Conservation (phyloP, 164 flowering plant species). For the Vitis riparia region DNA sequence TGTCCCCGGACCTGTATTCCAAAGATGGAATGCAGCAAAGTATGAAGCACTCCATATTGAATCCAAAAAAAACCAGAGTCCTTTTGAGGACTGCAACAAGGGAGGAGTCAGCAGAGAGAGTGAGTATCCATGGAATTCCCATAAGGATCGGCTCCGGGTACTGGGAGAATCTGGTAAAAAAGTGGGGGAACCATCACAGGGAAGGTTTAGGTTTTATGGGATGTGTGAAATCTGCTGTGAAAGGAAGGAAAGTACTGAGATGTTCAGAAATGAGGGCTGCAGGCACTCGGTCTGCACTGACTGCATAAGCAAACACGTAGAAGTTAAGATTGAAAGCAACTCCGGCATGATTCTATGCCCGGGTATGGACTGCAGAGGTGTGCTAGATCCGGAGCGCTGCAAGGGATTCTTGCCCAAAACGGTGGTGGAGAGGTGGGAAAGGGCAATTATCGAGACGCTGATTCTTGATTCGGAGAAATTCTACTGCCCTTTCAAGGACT, state of each 20-base stretch:
- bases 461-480: constrained; percentile 19
- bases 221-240: constrained; percentile 17
- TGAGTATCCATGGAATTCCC: no score
- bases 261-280: constrained; percentile 26
- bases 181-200: no score
- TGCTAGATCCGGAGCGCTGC: constrained; percentile 19
- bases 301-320: constrained; percentile 37
- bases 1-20: no score
- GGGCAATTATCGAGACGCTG: constrained; percentile 17
- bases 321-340: constrained; percentile 25
- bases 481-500: constrained; percentile 40
- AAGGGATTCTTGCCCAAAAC: constrained; percentile 16
- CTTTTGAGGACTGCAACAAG: no score
- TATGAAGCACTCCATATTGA: no score
- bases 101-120: no score
- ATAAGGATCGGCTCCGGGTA: no score
- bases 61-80: no score
- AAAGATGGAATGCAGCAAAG: no score
- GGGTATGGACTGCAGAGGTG: constrained; percentile 13
- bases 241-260: constrained; percentile 6
- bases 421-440: constrained; percentile 29
- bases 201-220: no score
- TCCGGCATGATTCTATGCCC: constrained; percentile 25
- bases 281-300: constrained; percentile 33
- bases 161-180: no score